Conservation (phyloP, 2,329 filamentous ascomycete genomes). For the Cladorrhinum sp. region DNA sequence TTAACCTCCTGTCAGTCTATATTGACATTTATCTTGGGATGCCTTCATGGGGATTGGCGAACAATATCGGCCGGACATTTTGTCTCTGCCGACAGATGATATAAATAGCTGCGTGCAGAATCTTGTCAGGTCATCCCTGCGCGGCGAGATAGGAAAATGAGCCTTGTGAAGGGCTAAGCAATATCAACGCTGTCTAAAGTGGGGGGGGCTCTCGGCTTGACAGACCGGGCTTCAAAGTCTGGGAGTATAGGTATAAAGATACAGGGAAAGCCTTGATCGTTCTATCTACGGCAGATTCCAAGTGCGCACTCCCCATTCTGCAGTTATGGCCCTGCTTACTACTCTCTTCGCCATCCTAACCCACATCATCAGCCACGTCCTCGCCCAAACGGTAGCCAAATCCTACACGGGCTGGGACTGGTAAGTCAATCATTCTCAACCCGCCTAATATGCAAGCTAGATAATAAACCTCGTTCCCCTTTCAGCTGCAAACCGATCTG, state of each 20-base stretch:
- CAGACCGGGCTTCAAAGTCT: background rate
- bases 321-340: background rate
- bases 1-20: background rate
- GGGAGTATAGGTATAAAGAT: too few relatives aligned
- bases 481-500: constrained; percentile 27
- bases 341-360: background rate
- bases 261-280: too few relatives aligned
- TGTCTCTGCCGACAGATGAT: too few relatives aligned
- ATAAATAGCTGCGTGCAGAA: background rate
- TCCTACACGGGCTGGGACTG: constrained; percentile 26
- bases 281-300: too few relatives aligned
- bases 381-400: constrained; percentile 17
- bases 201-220: background rate
- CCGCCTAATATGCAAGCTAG: too few relatives aligned
- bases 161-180: too few relatives aligned
- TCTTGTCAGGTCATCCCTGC: too few relatives aligned
- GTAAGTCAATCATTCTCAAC: constrained; percentile 7
- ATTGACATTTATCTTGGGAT: background rate
- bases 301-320: too few relatives aligned
- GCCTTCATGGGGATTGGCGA: background rate
- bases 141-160: background rate
- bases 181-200: too few relatives aligned
- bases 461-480: background rate
- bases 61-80: too few relatives aligned
- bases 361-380: background rate